Evolutionary conservation across 1,284 basidiomycete species (phyloP), one percentile per base, ranked within the genome.

Genomic region (Puccinia horiana): DNA sequence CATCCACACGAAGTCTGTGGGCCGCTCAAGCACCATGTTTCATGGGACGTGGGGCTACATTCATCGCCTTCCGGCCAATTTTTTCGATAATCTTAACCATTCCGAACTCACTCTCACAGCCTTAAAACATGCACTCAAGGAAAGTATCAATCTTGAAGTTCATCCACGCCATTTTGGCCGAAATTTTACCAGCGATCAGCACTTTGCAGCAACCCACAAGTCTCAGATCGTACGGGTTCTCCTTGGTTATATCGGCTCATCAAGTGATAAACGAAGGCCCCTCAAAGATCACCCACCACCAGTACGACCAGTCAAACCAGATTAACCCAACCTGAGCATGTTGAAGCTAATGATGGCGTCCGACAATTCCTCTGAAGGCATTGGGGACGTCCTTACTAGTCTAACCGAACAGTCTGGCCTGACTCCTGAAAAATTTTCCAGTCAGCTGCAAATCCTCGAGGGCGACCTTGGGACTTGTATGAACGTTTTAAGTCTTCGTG

Each of bases 301-400:
- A 47, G 56, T 76, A 18, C 20, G 61, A 47, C 54, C 29, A 37
- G 18, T 77, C 12, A 58, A 35, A 47, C 11, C 58, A 20, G 56
- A 63, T 6, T 67, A 77, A 61, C 37, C 56, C 40, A 44, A 69
- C 35, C n/a, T 78, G 16, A 29, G 2, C 16, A 78, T 78, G 61
- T 42, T 78, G 20, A 37, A 52, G 20, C 63, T 78, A 12, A 78
- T 78, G 76, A 52, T 67, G 26, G 44, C 65, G 49, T 78, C 76
- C 29, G 40, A 49, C 20, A 67, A 67, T 16, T 78, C 42, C 9
- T 32, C 76, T 18, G 63, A 78, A 54, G 63, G 76, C 23, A 49
- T 78, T 69, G 42, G 63, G 8, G 18, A 78, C 5, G 76, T 69
- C n/a, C 29, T 78, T 32, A 52, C 26, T 4, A 12, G 52, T 26